Evolutionary conservation across 495 filamentous ascomycete genomes (phyloP).

Genomic region (Glutinoglossum americanum): DNA sequence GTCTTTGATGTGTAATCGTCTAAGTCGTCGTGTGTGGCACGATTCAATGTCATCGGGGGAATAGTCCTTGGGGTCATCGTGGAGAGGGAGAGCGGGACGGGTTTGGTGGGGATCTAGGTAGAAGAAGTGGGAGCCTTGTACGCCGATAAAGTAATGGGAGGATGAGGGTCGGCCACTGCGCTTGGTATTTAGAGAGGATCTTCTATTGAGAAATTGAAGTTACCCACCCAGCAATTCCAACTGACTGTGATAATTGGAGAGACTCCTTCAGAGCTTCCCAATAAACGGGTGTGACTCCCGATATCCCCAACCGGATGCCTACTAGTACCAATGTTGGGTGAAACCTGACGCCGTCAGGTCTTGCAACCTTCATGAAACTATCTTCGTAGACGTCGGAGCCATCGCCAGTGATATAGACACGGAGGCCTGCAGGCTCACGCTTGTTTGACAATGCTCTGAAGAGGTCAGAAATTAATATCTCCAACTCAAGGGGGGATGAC

Average conservation of each 20-base stretch:
- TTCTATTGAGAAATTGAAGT: neutral
- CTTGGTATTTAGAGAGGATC: neutral
- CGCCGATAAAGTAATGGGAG: constrained; percentile 92
- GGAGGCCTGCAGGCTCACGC: constrained; percentile 32
- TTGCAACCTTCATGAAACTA: constrained; percentile 54
- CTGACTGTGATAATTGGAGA: constrained; percentile 67
- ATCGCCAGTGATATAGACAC: constrained; percentile 77
- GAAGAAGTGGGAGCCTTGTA: constrained; percentile 75
- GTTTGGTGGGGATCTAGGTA: constrained; percentile 88
- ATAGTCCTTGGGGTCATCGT: constrained; percentile 28
- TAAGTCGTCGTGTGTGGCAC: constrained; percentile 70
- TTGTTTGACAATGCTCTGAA: constrained; percentile 47
- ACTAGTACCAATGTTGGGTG: constrained; percentile 75
- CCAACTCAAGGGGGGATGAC: constrained; percentile 12
- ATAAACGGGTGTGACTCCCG: constrained; percentile 80
- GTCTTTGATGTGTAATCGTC: constrained; percentile 64
- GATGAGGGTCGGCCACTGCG: constrained; percentile 73
- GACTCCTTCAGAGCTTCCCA: constrained; percentile 69
- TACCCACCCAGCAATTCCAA: constrained; percentile 85
- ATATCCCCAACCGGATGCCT: constrained; percentile 75
- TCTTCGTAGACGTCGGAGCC: constrained; percentile 85
- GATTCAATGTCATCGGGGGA: constrained; percentile 51
- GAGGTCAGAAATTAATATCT: constrained; percentile 12
- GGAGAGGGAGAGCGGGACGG: constrained; percentile 40
- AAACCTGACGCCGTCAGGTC: constrained; percentile 37